Evolutionary conservation across 768 basidiomycete genomes (phyloP).

Genomic region (Russula olivacea): DNA sequence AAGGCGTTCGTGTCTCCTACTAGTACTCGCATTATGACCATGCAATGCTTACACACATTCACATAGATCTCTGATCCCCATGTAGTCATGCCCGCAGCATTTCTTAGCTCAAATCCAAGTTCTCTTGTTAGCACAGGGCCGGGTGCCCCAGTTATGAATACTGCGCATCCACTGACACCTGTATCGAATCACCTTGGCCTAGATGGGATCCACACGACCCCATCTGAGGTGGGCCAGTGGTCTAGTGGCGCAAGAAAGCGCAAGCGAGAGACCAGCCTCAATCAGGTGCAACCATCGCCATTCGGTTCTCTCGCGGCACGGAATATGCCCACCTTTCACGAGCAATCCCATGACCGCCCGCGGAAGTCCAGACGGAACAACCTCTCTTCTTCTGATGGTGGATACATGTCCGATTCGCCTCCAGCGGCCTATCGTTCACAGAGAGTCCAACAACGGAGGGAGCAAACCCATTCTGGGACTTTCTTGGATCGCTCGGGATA

Average conservation of each 20-base stretch:
- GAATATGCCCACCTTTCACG: background rate
- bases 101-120: too few species aligned
- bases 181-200: slow-evolving; percentile 3
- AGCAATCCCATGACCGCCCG: background rate
- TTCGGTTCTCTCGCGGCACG: background rate
- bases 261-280: slow-evolving; percentile 9
- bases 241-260: slow-evolving; percentile 8
- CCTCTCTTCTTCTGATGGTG: background rate
- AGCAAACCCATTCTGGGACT: background rate
- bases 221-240: background rate
- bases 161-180: too few species aligned
- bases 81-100: background rate
- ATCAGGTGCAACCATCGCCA: background rate
- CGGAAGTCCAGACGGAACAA: slow-evolving; percentile 12
- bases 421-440: background rate
- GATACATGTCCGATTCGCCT: slow-evolving; percentile 12
- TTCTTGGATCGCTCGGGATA: slow-evolving; percentile 2
- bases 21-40: background rate
- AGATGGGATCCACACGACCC: background rate
- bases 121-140: too few species aligned
- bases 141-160: too few species aligned
- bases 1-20: slow-evolving; percentile 12
- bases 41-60: background rate
- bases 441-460: background rate
- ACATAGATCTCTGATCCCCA: slow-evolving; percentile 7